A percentile compares a stretch with the other conserved stretches of the same genome.
Conservation (phyloP, 2,329 filamentous ascomycete genomes). For the Penicillium sp. region DNA sequence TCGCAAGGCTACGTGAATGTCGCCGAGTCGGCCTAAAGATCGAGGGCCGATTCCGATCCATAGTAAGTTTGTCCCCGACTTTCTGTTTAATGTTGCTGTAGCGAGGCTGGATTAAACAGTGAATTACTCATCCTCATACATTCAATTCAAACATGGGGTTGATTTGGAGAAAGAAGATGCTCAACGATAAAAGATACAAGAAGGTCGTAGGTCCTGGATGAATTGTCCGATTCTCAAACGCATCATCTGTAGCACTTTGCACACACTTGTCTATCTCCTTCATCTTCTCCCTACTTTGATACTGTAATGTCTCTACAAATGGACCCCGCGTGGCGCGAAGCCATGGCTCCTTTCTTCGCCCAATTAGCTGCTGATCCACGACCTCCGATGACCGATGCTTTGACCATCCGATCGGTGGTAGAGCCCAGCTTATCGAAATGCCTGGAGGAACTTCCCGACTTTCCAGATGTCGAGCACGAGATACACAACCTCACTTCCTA, state of each 20-base stretch:
- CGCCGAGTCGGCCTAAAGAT: slow-evolving; percentile 1
- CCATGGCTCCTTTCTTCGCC: slow-evolving; percentile 24
- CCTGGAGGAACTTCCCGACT: slow-evolving; percentile 19
- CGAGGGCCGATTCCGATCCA: neutral
- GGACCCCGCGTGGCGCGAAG: slow-evolving; percentile 27
- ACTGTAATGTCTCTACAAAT: slow-evolving; percentile 28
- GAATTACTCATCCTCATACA: too few species aligned
- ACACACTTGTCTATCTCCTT: neutral
- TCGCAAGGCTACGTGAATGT: neutral
- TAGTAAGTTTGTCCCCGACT: neutral
- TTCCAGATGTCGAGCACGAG: slow-evolving; percentile 24
- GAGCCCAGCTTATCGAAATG: slow-evolving; percentile 16
- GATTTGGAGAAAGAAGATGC: neutral
- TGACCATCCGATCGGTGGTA: slow-evolving; percentile 14
- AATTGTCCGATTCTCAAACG: neutral
- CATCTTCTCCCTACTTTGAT: neutral
- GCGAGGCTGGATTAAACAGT: too few species aligned
- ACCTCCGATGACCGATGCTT: slow-evolving; percentile 25
- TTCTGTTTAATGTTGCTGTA: too few species aligned
- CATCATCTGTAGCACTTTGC: neutral
- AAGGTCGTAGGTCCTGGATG: neutral
- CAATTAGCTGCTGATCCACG: slow-evolving; percentile 17
- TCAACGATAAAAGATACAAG: neutral
- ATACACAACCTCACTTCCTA: slow-evolving; percentile 26
- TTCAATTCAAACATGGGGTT: neutral